Conservation (phyloP, 1,284 basidiomycete genomes). For the Ganoderma resinaceum region DNA sequence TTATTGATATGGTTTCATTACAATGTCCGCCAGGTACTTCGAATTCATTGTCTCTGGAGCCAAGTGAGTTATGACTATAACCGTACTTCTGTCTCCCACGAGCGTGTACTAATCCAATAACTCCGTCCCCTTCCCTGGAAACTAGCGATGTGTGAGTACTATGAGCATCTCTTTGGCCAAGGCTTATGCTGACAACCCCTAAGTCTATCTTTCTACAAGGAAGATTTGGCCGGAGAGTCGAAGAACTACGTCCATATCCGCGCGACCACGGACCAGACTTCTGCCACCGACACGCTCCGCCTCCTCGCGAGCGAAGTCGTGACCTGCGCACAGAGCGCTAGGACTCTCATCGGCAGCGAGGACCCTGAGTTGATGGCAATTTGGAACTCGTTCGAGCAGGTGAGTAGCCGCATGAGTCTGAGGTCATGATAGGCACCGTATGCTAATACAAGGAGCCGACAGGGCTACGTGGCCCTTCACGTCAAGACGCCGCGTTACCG, state of each 20-base stretch:
- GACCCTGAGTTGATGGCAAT: constrained; percentile 15
- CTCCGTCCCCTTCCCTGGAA: neutral
- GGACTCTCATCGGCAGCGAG: neutral
- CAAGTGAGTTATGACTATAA: constrained; percentile 13
- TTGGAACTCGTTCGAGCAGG: constrained; percentile 22
- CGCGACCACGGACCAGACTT: constrained; percentile 14
- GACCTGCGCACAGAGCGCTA: constrained; percentile 1
- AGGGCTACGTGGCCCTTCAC: constrained; percentile 25
- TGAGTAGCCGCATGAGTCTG: no score
- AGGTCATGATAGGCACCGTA: neutral
- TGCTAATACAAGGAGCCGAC: neutral
- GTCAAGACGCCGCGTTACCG: constrained; percentile 23
- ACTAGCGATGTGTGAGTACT: neutral
- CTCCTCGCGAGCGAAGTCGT: constrained; percentile 12
- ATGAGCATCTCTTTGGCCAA: neutral
- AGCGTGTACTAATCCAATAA: neutral
- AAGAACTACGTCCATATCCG: constrained; percentile 24
- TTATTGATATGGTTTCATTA: neutral
- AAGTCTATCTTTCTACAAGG: constrained; percentile 27
- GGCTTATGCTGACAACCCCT: no score
- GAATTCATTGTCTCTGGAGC: constrained; percentile 23
- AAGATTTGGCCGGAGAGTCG: constrained; percentile 16
- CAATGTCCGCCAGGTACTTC: constrained; percentile 13
- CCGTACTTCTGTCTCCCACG: no score
- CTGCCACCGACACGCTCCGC: constrained; percentile 3